Base-by-base conservation (phyloP, 225 moss, liverwort and hornwort species). In the Takakia lepidozioides region DNA sequence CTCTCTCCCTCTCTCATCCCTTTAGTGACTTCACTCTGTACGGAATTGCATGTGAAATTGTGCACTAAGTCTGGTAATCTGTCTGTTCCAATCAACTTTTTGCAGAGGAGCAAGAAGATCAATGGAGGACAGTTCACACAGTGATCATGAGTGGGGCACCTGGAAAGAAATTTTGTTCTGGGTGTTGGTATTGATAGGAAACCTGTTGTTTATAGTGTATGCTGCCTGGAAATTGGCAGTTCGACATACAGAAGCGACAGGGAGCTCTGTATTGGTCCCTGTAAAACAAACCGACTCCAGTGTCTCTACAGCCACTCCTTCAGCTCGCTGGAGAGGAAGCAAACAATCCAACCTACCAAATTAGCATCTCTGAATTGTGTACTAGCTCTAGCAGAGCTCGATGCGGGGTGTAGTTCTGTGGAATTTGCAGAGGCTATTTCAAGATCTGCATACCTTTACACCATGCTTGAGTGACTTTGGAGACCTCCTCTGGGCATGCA, bases 161-260 rank as follows among this genome's bases (percentile, higher is more conserved):
- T 52, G 51, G 61, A 65, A 61, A 38, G 90, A 86, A 57, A 54
- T 85, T 38, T 23, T 48, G 14, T 86, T 91, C 44, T 91, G 83
- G 83, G 10, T 51, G 0, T 0, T 75, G 22, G 81, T 78, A n/a
- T 54, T 86, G 35, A 1, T 73, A 18, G 49, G 20, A 7, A 67
- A 91, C 22, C 2, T 80, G 1, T 80, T 43, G 29, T 52, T 83
- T 37, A 73, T 91, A 23, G 0, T 81, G 0, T 78, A 62, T 23
- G 80, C 84, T 35, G 78, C 86, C 35, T 91, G 90, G 90, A 72
- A 75, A 47, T 58, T 86, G 44, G 86, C 90, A 35, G 78, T 72
- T 56, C 68, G 68, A 42, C 90, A 91, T 58, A 91, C 90, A 14
- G 90, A 91, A 61, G 83, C 90, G 54, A 91, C 90, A 13, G 90